Conservation (phyloP, 2,329 filamentous ascomycete species). For the Blastomyces emzantsi region DNA sequence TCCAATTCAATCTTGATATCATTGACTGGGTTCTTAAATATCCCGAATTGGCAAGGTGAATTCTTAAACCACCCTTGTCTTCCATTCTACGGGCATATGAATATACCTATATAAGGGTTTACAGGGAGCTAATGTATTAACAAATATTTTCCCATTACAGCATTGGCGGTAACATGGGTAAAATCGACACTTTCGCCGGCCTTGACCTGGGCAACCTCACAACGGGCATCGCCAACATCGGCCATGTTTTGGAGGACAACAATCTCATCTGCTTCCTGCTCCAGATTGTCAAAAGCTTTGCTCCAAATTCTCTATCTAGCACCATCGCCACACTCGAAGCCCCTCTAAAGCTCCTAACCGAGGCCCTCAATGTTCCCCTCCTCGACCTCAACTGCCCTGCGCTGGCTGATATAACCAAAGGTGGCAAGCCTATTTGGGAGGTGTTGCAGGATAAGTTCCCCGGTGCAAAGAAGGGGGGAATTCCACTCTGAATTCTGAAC, state of each 20-base stretch:
- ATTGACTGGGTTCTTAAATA: constrained; percentile 32
- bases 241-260: constrained; percentile 32
- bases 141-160: constrained; percentile 17
- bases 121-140: background rate
- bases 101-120: background rate
- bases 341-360: constrained; percentile 24
- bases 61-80: background rate
- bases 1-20: constrained; percentile 37
- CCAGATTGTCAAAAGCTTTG: constrained; percentile 27
- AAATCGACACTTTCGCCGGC: constrained; percentile 44
- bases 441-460: constrained; percentile 24
- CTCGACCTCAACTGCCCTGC: constrained; percentile 26
- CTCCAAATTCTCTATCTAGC: constrained; percentile 26
- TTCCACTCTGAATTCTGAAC: constrained; percentile 1
- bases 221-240: constrained; percentile 32
- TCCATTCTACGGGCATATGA: background rate
- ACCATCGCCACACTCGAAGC: constrained; percentile 24
- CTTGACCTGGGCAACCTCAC: constrained; percentile 38
- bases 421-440: constrained; percentile 26
- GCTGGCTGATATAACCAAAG: constrained; percentile 25
- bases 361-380: constrained; percentile 24
- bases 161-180: constrained; percentile 47
- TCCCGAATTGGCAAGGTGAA: constrained; percentile 33
- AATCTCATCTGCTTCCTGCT: constrained; percentile 35
- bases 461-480: constrained; percentile 20